Evolutionary conservation across 352 stramenopile species (phyloP), one percentile per base, ranked within the genome.

Genomic region (Pythium oligandrum): DNA sequence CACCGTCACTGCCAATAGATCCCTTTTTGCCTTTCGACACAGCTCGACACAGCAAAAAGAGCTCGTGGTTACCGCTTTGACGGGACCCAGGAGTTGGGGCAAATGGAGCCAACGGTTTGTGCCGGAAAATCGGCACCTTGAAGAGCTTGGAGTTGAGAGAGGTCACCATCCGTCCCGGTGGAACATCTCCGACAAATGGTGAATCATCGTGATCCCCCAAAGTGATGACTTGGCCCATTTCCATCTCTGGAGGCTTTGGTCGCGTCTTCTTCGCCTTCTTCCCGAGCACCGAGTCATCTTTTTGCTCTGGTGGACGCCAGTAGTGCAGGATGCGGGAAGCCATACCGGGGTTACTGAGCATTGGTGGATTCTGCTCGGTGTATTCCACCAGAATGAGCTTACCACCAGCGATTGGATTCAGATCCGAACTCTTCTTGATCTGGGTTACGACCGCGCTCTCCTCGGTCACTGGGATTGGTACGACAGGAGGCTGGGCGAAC

Each of bases 361-460:
- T 88, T 9, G 83, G 83, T 7, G 83, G 83, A 46, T 78, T 73
- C 56, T 93, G 80, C 57, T 93, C 83, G 31, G 79, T 90, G 69
- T 93, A 93, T 56, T 93, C 83, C 37, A 93, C 71, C 32, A 93
- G 50, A 61, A 93, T 88, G 48, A 90, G 65, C 45, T 90, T 90
- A 0, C 80, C 83, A 35, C 75, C 80, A 45, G 79, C 78, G 8
- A 69, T 88, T 17, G 80, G 80, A 46, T 85, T 87, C 50, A 93
- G 59, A 38, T 93, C 83, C 0, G 81, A 90, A 36, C 73, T 88
- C 60, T 94, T 94, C 55, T 94, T 94, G 57, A 92, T 94, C 58
- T 93, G 83, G n/a, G 80, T 86, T 40, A 88, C 68, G 57, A 86
- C 83, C 9, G 78, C 75, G 42, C 72, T 85, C 48, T 90, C 78